A percentile compares a stretch with the other conserved stretches of the same genome.
phyloP scores from a whole-genome alignment of 495 filamentous ascomycete species.

The Hyphodiscus hymeniophilus region DNA sequence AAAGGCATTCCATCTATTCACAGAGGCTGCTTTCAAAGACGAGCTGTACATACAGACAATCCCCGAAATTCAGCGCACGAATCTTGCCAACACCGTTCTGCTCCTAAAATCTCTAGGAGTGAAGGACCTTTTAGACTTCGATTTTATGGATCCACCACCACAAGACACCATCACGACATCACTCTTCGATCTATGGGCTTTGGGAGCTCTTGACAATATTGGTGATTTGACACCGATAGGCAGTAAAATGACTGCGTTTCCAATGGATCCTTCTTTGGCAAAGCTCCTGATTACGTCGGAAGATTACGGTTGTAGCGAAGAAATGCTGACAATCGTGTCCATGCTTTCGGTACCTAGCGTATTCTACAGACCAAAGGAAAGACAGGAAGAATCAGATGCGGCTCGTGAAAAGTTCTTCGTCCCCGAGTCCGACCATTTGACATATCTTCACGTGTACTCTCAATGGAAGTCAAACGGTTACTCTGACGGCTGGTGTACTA shows the following conservation, averaged over 20 bases:
- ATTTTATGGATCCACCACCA: constrained; percentile 98
- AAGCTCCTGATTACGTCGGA: constrained; percentile 87
- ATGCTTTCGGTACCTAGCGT: constrained; percentile 97
- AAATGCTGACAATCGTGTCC: constrained; percentile 96
- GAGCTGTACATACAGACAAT: constrained; percentile 98
- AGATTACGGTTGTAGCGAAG: constrained; percentile 87
- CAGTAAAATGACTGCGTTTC: constrained; percentile 91
- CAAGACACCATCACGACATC: constrained; percentile 98
- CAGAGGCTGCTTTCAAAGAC: constrained; percentile 89
- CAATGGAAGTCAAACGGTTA: constrained; percentile 91
- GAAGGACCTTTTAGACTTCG: constrained; percentile 90
- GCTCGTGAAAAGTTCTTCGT: constrained; percentile 99
- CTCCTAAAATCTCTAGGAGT: constrained; percentile 93
- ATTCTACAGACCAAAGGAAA: constrained; percentile 96
- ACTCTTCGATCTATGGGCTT: constrained; percentile 95
- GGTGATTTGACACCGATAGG: constrained; percentile 86
- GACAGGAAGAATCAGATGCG: constrained; percentile 91
- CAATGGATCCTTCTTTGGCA: constrained; percentile 89
- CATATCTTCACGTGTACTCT: constrained; percentile 89
- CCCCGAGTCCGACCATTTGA: constrained; percentile 93
- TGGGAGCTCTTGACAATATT: constrained; percentile 88
- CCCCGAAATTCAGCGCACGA: constrained; percentile 95
- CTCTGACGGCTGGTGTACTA: constrained; percentile 84
- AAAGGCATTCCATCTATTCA: constrained; percentile 91
- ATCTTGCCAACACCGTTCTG: constrained; percentile 88